Evolutionary conservation across 495 filamentous ascomycete genomes (phyloP).

Genomic region (Xylona heveae): DNA sequence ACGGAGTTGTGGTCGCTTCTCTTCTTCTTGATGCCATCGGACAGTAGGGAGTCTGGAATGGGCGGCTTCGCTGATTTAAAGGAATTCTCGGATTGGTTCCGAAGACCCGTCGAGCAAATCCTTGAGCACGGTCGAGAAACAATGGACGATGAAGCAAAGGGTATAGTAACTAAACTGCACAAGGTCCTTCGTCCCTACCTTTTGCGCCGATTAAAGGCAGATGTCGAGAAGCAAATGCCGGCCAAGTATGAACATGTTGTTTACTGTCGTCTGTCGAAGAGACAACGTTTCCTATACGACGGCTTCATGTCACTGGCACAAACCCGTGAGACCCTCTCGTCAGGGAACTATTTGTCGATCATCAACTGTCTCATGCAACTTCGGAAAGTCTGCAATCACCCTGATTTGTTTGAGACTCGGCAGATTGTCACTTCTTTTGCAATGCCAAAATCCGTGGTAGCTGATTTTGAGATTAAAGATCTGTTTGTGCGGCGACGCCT

Average conservation of each 20-base stretch:
- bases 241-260: conserved; percentile 94
- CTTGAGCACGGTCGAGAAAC: conserved; percentile 82
- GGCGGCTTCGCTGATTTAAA: conserved; percentile 75
- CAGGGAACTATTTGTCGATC: conserved; percentile 91
- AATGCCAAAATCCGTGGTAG: conserved; percentile 64
- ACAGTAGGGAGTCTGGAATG: conserved; percentile 45
- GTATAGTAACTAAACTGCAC: conserved; percentile 78
- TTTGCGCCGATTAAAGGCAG: conserved; percentile 78
- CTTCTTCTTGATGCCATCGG: conserved; percentile 86
- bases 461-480: conserved; percentile 61
- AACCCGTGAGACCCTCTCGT: conserved; percentile 71
- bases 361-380: conserved; percentile 98
- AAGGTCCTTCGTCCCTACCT: conserved; percentile 84
- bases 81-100: conserved; percentile 88
- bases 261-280: conserved; percentile 81
- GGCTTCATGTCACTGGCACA: conserved; percentile 89
- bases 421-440: conserved; percentile 96
- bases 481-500: conserved; percentile 44
- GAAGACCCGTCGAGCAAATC: conserved; percentile 82
- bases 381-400: conserved; percentile 95
- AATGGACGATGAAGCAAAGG: conserved; percentile 80
- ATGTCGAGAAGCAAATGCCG: conserved; percentile 99
- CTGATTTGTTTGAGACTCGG: conserved; percentile 91
- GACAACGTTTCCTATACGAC: conserved; percentile 89
- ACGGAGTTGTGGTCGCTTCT: conserved; percentile 93